These are phyloP conservation scores for Erodium texanum DNA, from an alignment of 441 rosid genomes.

Conservation along the genomic window DNA sequence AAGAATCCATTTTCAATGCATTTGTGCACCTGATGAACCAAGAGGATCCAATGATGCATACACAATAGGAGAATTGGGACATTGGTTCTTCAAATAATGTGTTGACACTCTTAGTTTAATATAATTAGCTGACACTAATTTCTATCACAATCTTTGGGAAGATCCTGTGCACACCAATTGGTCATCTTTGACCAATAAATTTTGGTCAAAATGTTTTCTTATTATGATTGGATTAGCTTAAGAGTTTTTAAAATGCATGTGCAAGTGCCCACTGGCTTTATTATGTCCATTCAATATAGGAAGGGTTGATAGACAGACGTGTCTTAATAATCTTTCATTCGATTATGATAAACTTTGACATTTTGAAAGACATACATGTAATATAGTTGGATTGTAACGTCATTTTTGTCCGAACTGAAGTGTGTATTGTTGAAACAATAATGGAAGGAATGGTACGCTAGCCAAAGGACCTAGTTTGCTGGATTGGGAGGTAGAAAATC, in stretches of 20 bases:
- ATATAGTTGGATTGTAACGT: neutral
- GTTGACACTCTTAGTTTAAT: constrained; percentile 12
- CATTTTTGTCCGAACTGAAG: neutral
- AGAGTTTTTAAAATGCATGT: neutral
- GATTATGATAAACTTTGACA: neutral
- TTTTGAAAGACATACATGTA: neutral
- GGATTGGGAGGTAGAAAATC: no score
- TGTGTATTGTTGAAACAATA: neutral
- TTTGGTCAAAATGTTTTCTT: no score
- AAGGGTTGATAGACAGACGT: neutral
- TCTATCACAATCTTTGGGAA: constrained; percentile 13
- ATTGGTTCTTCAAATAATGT: constrained; percentile 16
- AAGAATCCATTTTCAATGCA: constrained; percentile 14
- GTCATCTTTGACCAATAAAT: neutral
- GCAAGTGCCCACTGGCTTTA: no score
- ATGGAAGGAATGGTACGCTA: no score
- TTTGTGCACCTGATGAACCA: constrained; percentile 6
- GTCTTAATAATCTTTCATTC: neutral
- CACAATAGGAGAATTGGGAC: constrained; percentile 8
- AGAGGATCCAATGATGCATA: neutral
- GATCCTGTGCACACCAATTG: constrained; percentile 13
- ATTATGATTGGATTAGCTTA: neutral
- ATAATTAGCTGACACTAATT: constrained; percentile 10
- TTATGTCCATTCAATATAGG: neutral
- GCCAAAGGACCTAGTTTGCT: neutral